Evolutionary conservation across 2,329 filamentous ascomycete genomes (phyloP).

Genomic region (Claviceps capensis): DNA sequence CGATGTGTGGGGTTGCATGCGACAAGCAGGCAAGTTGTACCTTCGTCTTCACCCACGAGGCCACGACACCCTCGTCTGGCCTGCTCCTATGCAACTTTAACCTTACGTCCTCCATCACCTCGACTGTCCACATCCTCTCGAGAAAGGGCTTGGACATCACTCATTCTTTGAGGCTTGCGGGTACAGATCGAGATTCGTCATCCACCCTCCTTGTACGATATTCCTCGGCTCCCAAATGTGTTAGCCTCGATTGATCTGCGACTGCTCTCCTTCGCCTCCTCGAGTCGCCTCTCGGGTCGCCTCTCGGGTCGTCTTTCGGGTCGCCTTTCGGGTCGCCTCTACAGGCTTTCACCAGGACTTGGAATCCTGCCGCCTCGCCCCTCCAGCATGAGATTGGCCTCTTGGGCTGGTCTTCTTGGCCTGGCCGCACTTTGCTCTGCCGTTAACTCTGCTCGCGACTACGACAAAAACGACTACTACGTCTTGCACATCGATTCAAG

Average conservation of each 20-base stretch:
- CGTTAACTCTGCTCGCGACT: constrained; percentile 48
- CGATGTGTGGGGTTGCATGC: too few species aligned
- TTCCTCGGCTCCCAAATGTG: background rate
- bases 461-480: constrained; percentile 81
- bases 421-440: constrained; percentile 35
- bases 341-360: background rate
- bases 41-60: too few species aligned
- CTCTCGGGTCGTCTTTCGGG: background rate
- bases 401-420: constrained; percentile 39
- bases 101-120: background rate
- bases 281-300: background rate
- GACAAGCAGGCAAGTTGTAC: too few species aligned
- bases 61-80: too few species aligned
- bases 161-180: background rate
- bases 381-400: constrained; percentile 34
- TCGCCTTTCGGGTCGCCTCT: background rate
- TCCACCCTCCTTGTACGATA: background rate
- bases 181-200: background rate
- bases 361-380: background rate
- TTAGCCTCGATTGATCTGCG: constrained; percentile 1
- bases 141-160: background rate
- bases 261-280: background rate
- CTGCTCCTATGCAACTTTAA: too few species aligned
- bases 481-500: constrained; percentile 66
- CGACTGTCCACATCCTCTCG: background rate